These are phyloP conservation scores for Penicillium brevicompactum DNA, from an alignment of 2,329 filamentous ascomycete species.

Conservation along the genomic window DNA sequence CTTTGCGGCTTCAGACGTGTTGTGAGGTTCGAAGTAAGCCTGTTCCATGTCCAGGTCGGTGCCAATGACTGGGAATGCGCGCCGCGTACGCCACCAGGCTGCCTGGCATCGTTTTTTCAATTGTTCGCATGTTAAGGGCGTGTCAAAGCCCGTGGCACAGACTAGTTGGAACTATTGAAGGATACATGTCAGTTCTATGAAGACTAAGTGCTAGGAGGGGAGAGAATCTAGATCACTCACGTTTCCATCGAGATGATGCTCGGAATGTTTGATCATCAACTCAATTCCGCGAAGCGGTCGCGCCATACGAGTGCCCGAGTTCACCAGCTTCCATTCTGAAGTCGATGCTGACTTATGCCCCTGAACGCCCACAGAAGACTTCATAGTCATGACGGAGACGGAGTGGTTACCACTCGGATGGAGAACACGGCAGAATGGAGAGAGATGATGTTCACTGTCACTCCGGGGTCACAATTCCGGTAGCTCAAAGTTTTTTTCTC, in stretches of 20 bases:
- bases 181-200: neutral
- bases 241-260: neutral
- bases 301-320: neutral
- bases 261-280: neutral
- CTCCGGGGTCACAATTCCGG: neutral
- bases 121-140: neutral
- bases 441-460: neutral
- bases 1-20: neutral
- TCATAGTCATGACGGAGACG: neutral
- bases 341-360: neutral
- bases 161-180: neutral
- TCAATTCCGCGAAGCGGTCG: neutral
- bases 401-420: neutral
- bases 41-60: neutral
- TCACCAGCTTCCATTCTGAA: slow-evolving; percentile 1
- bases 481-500: neutral
- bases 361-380: neutral
- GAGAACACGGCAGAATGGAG: neutral
- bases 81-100: neutral
- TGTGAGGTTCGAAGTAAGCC: neutral
- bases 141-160: neutral
- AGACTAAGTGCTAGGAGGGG: neutral
- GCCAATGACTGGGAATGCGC: neutral
- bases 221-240: neutral
- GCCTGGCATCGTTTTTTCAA: neutral